Evolutionary conservation across 78 protist genomes (phyloP).

Genomic region (Neovahlkampfia damariscottae): DNA sequence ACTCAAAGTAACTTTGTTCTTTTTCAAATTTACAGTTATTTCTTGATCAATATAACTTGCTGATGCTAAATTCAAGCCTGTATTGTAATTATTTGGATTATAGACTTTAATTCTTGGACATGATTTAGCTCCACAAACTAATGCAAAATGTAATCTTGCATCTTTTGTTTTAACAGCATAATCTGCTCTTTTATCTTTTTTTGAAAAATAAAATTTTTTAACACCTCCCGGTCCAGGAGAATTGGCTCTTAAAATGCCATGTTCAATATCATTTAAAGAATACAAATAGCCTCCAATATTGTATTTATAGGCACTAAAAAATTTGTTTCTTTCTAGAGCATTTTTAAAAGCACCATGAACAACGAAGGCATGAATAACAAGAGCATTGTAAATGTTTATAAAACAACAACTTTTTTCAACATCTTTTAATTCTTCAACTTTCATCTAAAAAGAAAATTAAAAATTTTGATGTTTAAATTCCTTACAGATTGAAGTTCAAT

Average conservation of each 20-base stretch:
- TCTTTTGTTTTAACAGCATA: neutral
- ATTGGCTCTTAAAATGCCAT: no score
- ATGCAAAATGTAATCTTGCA: conserved; percentile 31
- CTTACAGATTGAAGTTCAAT: no score
- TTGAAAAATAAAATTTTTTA: neutral
- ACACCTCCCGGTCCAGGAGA: conserved; percentile 6
- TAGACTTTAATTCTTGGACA: conserved; percentile 26
- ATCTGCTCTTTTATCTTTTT: neutral
- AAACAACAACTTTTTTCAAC: conserved; percentile 1
- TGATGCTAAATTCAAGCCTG: conserved; percentile 3
- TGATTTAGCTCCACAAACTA: conserved; percentile 28
- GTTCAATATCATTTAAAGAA: conserved; percentile 15
- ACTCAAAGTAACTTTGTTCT: neutral
- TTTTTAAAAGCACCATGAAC: neutral
- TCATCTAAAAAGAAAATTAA: no score
- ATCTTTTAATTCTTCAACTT: neutral
- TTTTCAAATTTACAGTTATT: neutral
- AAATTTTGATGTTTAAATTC: no score
- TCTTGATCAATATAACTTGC: neutral
- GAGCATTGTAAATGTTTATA: conserved; percentile 22
- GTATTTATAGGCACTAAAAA: neutral
- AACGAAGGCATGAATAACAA: conserved; percentile 1
- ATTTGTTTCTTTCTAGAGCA: neutral
- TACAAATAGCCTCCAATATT: conserved; percentile 3
- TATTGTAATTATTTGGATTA: neutral